A percentile compares a stretch with the other conserved stretches of the same genome.
These are phyloP conservation scores for Cladosporium sp. DNA, from an alignment of 2,329 filamentous ascomycete genomes.

Conservation along the genomic window DNA sequence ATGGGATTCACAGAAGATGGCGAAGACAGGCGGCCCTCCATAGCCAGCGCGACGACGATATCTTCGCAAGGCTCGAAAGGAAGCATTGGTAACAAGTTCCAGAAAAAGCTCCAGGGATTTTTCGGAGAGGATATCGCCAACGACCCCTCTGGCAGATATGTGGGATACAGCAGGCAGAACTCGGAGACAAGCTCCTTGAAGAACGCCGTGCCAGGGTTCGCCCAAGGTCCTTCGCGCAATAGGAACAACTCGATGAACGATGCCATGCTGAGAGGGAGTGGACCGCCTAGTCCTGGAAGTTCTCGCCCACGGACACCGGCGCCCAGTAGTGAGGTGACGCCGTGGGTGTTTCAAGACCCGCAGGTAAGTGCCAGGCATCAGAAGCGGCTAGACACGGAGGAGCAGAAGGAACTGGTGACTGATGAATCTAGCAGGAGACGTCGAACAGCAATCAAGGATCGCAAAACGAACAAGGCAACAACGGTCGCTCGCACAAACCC, in stretches of 20 bases:
- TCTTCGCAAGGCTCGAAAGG: conserved; percentile 79
- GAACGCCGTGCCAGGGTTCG: conserved; percentile 48
- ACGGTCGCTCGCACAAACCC: conserved; percentile 22
- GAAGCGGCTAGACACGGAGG: too few relatives aligned
- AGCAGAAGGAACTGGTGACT: neutral
- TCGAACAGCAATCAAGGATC: neutral
- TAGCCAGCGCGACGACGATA: conserved; percentile 78
- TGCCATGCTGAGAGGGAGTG: conserved; percentile 42
- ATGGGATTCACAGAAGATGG: conserved; percentile 49
- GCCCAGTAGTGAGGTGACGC: conserved; percentile 75
- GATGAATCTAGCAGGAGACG: conserved; percentile 1
- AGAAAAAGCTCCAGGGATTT: conserved; percentile 84
- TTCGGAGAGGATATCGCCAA: conserved; percentile 84
- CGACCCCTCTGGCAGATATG: neutral
- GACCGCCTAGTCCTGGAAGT: conserved; percentile 63
- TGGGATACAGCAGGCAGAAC: conserved; percentile 44
- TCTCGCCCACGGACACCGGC: conserved; percentile 73
- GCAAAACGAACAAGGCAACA: conserved; percentile 25
- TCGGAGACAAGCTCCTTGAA: conserved; percentile 50
- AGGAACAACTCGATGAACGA: conserved; percentile 78
- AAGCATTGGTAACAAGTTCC: conserved; percentile 60
- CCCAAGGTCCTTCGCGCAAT: conserved; percentile 47
- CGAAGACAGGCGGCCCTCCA: conserved; percentile 77
- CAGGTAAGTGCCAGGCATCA: conserved; percentile 20
- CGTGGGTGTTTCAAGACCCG: conserved; percentile 78